A percentile compares a stretch with the other conserved stretches of the same genome.
Conservation (phyloP, 2,329 filamentous ascomycete species). For the Cladophialophora bantiana region DNA sequence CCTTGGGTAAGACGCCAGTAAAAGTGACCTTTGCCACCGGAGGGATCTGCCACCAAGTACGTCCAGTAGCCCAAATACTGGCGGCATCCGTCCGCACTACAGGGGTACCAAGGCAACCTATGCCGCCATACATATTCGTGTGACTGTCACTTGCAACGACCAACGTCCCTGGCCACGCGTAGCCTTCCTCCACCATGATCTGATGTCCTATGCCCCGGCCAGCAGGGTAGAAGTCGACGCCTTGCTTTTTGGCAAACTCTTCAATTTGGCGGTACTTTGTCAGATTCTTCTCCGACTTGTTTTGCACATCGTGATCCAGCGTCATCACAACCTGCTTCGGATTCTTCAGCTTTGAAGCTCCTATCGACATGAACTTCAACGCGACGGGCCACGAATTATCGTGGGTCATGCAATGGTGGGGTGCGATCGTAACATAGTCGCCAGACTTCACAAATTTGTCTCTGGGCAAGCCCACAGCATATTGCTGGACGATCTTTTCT, state of each 20-base stretch:
- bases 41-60: conserved; percentile 89
- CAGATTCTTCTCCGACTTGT: conserved; percentile 77
- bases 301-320: conserved; percentile 88
- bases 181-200: conserved; percentile 86
- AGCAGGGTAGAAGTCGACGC: conserved; percentile 77
- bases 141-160: conserved; percentile 76
- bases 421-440: conserved; percentile 81
- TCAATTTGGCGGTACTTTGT: conserved; percentile 85
- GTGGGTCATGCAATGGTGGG: conserved; percentile 82
- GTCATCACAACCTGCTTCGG: conserved; percentile 79
- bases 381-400: conserved; percentile 82
- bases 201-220: conserved; percentile 88
- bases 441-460: conserved; percentile 79
- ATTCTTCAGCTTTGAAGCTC: conserved; percentile 75
- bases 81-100: conserved; percentile 89
- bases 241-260: conserved; percentile 79
- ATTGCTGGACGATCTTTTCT: conserved; percentile 88
- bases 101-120: conserved; percentile 78
- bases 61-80: conserved; percentile 80
- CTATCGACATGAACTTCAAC: conserved; percentile 82
- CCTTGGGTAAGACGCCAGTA: conserved; percentile 74
- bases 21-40: conserved; percentile 82
- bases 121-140: conserved; percentile 79
- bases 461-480: conserved; percentile 75
- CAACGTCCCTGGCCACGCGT: conserved; percentile 83